Base-by-base conservation (phyloP, 768 basidiomycete genomes). In the Termitomyces sp. region DNA sequence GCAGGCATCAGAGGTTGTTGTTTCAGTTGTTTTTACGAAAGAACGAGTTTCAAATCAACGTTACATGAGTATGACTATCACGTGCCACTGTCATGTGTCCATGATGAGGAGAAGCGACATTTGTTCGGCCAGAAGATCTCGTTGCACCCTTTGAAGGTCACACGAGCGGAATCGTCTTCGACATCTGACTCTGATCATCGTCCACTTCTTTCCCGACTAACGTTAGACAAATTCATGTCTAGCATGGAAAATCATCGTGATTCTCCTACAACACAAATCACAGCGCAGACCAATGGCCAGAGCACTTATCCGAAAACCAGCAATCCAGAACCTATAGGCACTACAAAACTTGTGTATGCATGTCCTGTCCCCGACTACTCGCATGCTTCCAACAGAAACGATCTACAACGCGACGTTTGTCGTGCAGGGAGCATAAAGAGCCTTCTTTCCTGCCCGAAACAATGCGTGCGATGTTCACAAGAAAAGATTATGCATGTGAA, bases 401-500 rank as follows among this genome's bases (percentile, higher is more conserved):
- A 67, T 40, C 34, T 67, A 47, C 38, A 56, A 15, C 25, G 25
- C 60, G 64, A 5, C 66, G 65, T 37, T 53, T 61, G 25, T 60
- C 31, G 17, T 55, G 50, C 49, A 56, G 29, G 25, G 55, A 60
- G 14, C 66, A 65, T 53, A 37, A 60, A 32, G 32, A 32, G 1
- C 63, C 66, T 9, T 59, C 61, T 17, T 37, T 55, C 58, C 9
- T 67, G 66, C 36, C 62, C 60, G 2, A 59, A 45, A 15, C 31
- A 45, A 7, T 67, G 66, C 20, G 66, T 8, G 38, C 38, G 9
- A 51, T 57, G 46, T 67, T 63, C 40, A 63, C 60, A 6, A 63
- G 64, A 42, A 37, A 40, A 17, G 66, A 67, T 45, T 63, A 62
- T 51, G 64, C 66, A 67, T 42, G 55, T 48, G 4, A 42, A 59